These are phyloP conservation scores for Cutaneotrichosporon mucoides DNA, from an alignment of 1,284 basidiomycete genomes.

Conservation along the genomic window DNA sequence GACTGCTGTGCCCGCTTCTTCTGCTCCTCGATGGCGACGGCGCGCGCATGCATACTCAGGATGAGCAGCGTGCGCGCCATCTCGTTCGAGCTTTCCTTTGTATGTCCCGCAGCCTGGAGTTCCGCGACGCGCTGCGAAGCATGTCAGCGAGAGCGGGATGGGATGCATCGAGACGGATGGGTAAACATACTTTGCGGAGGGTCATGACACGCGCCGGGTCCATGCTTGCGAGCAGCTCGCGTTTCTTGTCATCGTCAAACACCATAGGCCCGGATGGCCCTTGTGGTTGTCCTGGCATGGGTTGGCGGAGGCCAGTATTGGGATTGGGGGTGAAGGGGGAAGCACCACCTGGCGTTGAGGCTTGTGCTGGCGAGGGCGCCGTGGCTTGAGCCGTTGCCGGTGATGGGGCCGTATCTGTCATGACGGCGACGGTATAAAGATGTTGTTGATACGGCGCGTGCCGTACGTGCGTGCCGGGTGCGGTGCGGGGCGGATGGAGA, in stretches of 20 bases:
- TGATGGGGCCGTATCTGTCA: conserved; percentile 19
- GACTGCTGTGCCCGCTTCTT: conserved; percentile 15
- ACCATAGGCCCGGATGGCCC: conserved; percentile 8
- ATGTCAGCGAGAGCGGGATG: conserved; percentile 3
- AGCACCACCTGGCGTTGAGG: neutral
- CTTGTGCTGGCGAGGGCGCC: conserved; percentile 10
- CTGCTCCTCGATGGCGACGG: conserved; percentile 30
- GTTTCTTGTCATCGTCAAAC: conserved; percentile 37
- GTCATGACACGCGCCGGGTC: conserved; percentile 25
- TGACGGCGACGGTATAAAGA: neutral
- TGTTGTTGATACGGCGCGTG: too few relatives aligned
- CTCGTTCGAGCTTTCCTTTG: conserved; percentile 39
- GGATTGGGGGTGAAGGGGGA: neutral
- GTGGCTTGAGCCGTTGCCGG: conserved; percentile 12
- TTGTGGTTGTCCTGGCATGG: conserved; percentile 10
- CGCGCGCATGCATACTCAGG: conserved; percentile 35
- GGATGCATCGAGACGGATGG: conserved; percentile 3
- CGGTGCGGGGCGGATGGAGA: neutral
- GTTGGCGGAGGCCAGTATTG: neutral
- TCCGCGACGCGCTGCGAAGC: conserved; percentile 31
- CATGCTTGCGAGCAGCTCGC: conserved; percentile 39
- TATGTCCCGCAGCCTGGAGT: conserved; percentile 39
- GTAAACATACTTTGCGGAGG: conserved; percentile 31
- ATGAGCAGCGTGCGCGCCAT: conserved; percentile 33
- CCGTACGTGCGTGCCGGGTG: neutral